Percentiles rank a stretch among this genome's conserved stretches.
Conservation (phyloP, 2,329 filamentous ascomycete genomes). For the Metarhizium robertsii region DNA sequence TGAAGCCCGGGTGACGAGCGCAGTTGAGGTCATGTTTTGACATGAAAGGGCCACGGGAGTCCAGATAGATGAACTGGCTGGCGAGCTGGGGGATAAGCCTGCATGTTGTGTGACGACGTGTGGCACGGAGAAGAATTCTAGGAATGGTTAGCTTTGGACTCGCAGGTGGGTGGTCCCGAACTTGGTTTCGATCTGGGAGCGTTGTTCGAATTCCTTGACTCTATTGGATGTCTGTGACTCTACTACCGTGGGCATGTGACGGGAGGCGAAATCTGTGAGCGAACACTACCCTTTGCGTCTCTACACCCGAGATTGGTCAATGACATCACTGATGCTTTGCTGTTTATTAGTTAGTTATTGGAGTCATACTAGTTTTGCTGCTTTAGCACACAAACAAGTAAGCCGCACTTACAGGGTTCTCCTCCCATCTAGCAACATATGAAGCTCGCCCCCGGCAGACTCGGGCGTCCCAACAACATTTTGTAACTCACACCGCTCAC, state of each 20-base stretch:
- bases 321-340: no score
- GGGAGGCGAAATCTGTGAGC: no score
- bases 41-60: background rate
- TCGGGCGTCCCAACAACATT: no score
- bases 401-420: no score
- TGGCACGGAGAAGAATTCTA: background rate
- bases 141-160: background rate
- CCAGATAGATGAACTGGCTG: background rate
- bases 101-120: background rate
- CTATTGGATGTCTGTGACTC: background rate
- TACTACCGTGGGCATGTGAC: no score
- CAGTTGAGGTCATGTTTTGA: background rate
- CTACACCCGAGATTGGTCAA: no score
- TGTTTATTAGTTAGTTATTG: no score
- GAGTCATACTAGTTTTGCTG: no score
- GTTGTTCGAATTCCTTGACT: background rate
- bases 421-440: no score
- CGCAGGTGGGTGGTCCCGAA: background rate
- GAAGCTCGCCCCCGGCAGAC: no score
- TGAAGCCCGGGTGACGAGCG: background rate
- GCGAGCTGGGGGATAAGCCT: background rate
- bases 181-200: background rate
- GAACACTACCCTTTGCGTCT: no score
- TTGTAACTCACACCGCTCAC: background rate
- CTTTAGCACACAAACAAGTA: no score